Percentiles rank a stretch among this genome's conserved stretches.
Conservation (phyloP, 495 filamentous ascomycete species). For the Neurospora sp. region DNA sequence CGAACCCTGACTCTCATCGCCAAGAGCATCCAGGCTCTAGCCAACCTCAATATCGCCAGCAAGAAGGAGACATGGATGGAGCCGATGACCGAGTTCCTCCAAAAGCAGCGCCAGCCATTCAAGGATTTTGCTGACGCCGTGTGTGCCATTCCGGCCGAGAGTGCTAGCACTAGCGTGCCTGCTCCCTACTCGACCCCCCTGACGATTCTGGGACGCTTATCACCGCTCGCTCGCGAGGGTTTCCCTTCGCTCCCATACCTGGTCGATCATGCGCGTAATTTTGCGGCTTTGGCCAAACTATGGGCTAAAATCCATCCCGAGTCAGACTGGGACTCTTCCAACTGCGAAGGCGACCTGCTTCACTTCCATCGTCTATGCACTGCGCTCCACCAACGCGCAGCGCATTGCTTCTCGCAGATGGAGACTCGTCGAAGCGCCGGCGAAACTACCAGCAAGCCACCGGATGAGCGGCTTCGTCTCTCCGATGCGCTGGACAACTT, state of each 20-base stretch:
- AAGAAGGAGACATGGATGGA: slow-evolving; percentile 99
- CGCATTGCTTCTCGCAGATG: slow-evolving; percentile 21
- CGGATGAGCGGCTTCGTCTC: slow-evolving; percentile 52
- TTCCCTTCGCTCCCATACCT: slow-evolving; percentile 93
- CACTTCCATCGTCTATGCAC: slow-evolving; percentile 69
- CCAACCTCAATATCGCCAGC: slow-evolving; percentile 88
- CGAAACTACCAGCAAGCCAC: slow-evolving; percentile 59
- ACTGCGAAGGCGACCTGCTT: slow-evolving; percentile 51
- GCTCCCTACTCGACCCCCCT: slow-evolving; percentile 89
- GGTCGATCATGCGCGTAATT: slow-evolving; percentile 82
- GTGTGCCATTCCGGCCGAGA: slow-evolving; percentile 69
- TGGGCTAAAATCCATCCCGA: slow-evolving; percentile 62
- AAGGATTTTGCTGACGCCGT: slow-evolving; percentile 81
- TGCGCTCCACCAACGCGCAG: slow-evolving; percentile 59
- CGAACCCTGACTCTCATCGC: slow-evolving; percentile 88
- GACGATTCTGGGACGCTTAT: slow-evolving; percentile 77
- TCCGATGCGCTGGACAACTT: slow-evolving; percentile 66
- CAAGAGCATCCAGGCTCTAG: slow-evolving; percentile 90
- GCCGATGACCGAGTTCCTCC: slow-evolving; percentile 81
- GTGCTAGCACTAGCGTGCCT: slow-evolving; percentile 50
- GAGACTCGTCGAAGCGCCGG: slow-evolving; percentile 16
- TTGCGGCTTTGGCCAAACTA: slow-evolving; percentile 75
- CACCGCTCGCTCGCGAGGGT: slow-evolving; percentile 75
- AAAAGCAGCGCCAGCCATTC: slow-evolving; percentile 57
- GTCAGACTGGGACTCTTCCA: slow-evolving; percentile 33